Base-by-base conservation (phyloP, 148 eudicot genomes). In the Rheum nobile region DNA sequence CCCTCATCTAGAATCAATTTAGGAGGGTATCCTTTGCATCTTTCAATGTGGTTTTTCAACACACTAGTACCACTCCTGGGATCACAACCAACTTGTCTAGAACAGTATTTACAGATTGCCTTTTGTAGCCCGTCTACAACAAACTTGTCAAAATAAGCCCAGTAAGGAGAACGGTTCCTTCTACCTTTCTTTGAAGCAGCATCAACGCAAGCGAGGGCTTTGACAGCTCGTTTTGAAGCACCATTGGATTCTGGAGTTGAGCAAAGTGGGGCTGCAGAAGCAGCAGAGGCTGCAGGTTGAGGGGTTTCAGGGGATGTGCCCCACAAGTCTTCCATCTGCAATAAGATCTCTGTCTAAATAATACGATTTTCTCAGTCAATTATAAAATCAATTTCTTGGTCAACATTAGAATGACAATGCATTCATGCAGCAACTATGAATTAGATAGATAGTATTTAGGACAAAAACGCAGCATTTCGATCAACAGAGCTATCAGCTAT, bases 71-170 rank as follows among this genome's bases (percentile, higher is more conserved):
- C 70, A 6, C 39, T 31, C 39, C 70, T 65, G n/a, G 70, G 38
- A 65, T 65, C 70, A 80, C 87, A 55, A 74, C 83, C 39, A 78
- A 84, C 81, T 44, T 78, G 22, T 87, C 83, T 72, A 71, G 75
- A 1, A 83, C 75, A 21, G 68, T 42, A 41, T 41, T 73, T 11
- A 47, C 35, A 35, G 74, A 10, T 13, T 13, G 17, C 78, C 70
- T 75, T 9, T 4, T 21, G 38, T 0, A 35, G 19, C 28, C 32
- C 44, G 43, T 55, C 8, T 22, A 19, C 24, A 80, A 71, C 29
- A 47, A 46, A 24, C 71, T 81, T 65, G 78, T 65, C 70, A 65
- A 14, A 65, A 14, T 65, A 65, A 65, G 39, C 70, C 70, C 70
- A 65, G 21, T 34, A 65, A 16, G 70, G 70, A 65, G 70, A 65